Evolutionary conservation across 345 rosid species (phyloP).

Genomic region (Eucalyptus regnans): DNA sequence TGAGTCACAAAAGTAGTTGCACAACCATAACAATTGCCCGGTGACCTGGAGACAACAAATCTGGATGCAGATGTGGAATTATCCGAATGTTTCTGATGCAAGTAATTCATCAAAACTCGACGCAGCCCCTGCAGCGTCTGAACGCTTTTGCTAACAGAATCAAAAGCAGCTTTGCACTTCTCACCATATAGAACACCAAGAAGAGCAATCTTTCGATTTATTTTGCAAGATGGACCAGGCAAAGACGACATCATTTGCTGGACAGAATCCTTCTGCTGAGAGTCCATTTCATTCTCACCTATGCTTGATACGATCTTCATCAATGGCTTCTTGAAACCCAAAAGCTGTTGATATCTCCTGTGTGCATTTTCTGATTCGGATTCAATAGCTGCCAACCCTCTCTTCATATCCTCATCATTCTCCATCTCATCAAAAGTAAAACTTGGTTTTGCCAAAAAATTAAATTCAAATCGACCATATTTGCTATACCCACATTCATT

Average conservation of each 20-base stretch:
- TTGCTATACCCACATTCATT: slow-evolving; percentile 99
- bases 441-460: slow-evolving; percentile 98
- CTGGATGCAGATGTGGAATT: slow-evolving; percentile 45
- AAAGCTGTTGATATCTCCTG: slow-evolving; percentile 96
- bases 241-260: slow-evolving; percentile 99
- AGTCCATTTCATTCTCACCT: slow-evolving; percentile 98
- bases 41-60: slow-evolving; percentile 81
- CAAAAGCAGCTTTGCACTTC: slow-evolving; percentile 99
- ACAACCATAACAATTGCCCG: slow-evolving; percentile 95
- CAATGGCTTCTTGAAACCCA: slow-evolving; percentile 98
- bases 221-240: slow-evolving; percentile 97
- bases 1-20: slow-evolving; percentile 89
- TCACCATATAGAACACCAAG: slow-evolving; percentile 98
- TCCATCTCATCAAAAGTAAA: slow-evolving; percentile 95
- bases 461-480: slow-evolving; percentile 97
- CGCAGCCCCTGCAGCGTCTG: slow-evolving; percentile 99
- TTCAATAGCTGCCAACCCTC: slow-evolving; percentile 95
- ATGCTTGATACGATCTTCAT: slow-evolving; percentile 95
- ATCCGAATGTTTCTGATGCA: slow-evolving; percentile 86
- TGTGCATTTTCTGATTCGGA: slow-evolving; percentile 99
- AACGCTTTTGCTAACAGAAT: slow-evolving; percentile 98
- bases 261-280: slow-evolving; percentile 96
- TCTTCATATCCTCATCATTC: slow-evolving; percentile 99
- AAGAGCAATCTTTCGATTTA: slow-evolving; percentile 95
- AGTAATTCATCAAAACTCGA: slow-evolving; percentile 84